A percentile compares a stretch with the other conserved stretches of the same genome.
Conservation (phyloP, 106 monocot genomes). For the Phalaenopsis equestris region DNA sequence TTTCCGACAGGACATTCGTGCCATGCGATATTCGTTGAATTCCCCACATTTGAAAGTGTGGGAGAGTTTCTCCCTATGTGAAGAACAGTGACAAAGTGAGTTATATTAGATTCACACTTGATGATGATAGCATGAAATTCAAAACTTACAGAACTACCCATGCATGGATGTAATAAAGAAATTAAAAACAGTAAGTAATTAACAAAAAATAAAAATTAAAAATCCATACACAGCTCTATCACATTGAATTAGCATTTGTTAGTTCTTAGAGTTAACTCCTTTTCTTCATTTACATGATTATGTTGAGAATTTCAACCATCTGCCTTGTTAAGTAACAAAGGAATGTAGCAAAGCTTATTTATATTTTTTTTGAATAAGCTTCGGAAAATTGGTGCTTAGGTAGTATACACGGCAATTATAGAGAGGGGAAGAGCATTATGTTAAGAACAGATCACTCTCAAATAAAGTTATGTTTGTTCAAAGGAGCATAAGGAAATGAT, state of each 20-base stretch:
- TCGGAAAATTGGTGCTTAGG: too few relatives aligned
- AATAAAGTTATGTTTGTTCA: too few relatives aligned
- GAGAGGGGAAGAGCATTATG: too few relatives aligned
- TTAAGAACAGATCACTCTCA: too few relatives aligned
- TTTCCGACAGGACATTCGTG: conserved; percentile 46
- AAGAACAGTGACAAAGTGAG: background rate
- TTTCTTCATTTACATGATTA: background rate
- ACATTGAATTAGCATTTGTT: background rate
- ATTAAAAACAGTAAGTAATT: background rate
- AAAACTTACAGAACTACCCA: background rate
- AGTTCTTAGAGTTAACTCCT: background rate
- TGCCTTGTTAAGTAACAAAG: too few relatives aligned
- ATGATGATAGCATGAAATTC: background rate
- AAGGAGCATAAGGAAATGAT: too few relatives aligned
- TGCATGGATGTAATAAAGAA: background rate
- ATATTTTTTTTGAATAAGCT: too few relatives aligned
- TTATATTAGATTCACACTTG: background rate
- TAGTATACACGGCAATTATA: too few relatives aligned
- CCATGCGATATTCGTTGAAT: conserved; percentile 52
- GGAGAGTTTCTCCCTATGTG: background rate
- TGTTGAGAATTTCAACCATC: background rate
- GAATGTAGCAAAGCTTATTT: too few relatives aligned
- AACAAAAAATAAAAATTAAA: background rate
- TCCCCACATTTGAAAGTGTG: conserved; percentile 37
- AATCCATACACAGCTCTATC: background rate